These are phyloP conservation scores for Diaporthe helianthi DNA, from an alignment of 2,329 filamentous ascomycete species.

Conservation along the genomic window DNA sequence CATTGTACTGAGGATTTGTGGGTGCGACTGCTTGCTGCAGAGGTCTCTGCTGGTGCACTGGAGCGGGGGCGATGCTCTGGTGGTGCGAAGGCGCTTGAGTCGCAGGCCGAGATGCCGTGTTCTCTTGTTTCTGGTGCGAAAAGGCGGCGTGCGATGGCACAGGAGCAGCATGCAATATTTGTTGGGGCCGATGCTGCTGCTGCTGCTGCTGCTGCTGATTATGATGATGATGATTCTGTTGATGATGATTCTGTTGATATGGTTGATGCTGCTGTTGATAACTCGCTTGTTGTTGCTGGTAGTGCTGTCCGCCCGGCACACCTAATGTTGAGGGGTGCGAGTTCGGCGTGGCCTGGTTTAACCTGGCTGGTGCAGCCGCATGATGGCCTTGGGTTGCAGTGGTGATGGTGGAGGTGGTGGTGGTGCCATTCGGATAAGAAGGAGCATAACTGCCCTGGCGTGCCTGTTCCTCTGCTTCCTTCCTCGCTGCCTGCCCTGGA, in stretches of 20 bases:
- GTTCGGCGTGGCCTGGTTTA: constrained; percentile 18
- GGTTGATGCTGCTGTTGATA: constrained; percentile 34
- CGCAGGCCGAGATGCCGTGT: constrained; percentile 4
- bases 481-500: constrained; percentile 74
- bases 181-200: constrained; percentile 32
- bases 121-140: constrained; percentile 12
- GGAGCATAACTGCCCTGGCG: constrained; percentile 51
- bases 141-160: neutral
- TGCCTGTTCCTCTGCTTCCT: constrained; percentile 70
- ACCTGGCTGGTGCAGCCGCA: constrained; percentile 17
- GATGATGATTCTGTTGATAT: constrained; percentile 30
- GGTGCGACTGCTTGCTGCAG: constrained; percentile 27
- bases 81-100: constrained; percentile 29
- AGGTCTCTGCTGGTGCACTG: constrained; percentile 28
- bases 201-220: constrained; percentile 24
- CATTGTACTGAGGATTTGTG: constrained; percentile 27
- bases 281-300: constrained; percentile 23
- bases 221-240: constrained; percentile 34
- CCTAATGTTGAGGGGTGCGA: constrained; percentile 12
- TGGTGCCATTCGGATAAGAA: constrained; percentile 26
- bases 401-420: too few relatives aligned
- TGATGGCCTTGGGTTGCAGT: constrained; percentile 21
- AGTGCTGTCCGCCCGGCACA: constrained; percentile 11
- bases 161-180: constrained; percentile 20
- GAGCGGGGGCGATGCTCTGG: constrained; percentile 32